Base-by-base conservation (phyloP, 495 filamentous ascomycete species). In the Hyaloscypha hepaticicola region DNA sequence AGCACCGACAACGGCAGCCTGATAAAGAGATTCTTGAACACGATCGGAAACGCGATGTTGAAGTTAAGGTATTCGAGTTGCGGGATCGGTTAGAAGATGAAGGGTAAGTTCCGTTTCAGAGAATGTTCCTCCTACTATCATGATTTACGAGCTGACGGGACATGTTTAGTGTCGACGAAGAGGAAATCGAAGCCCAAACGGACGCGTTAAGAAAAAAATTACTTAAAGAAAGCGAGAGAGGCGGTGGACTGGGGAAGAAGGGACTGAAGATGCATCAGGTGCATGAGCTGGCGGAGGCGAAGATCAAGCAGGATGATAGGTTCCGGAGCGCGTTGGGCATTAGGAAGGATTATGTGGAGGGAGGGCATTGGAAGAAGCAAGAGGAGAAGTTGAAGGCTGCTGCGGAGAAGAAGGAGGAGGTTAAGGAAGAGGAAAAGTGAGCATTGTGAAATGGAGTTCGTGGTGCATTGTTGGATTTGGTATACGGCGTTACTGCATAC, bases 1-100 rank as follows among this genome's bases (percentile, higher is more conserved):
- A 85, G 66, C 87, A 93, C 73, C 75, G 79, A 33, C 93, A 91
- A 73, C 90, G 96, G 1, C 81, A 93, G 67, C 96, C 96, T 0
- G 93, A 99, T 78, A 81, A 89, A 75, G 89, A 90, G 52, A 97
- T 98, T 55, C 83, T 99, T 0, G 92, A 96, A 70, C 96, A 99
- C 76, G 94, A 98, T 62, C 87, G 90, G 52, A 87, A 90, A 74
- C 86, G 94, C 28, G 89, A 90, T 69, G 85, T 97, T 49, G 96
- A 98, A 73, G 88, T 97, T 9, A 89, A 91, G 69, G 93, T 98
- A 1, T 90, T 97, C 68, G 92, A 97, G 75, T 79, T 97, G 68
- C 79, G 93, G 53, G 96, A 98, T 76, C 77, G 86, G 66, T 78
- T 99, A 3, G 96, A 99, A 73, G 95, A 98, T 57, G 90, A 90